These are phyloP conservation scores for Ramichloridium luteum DNA, from an alignment of 2,329 filamentous ascomycete genomes.

Conservation along the genomic window DNA sequence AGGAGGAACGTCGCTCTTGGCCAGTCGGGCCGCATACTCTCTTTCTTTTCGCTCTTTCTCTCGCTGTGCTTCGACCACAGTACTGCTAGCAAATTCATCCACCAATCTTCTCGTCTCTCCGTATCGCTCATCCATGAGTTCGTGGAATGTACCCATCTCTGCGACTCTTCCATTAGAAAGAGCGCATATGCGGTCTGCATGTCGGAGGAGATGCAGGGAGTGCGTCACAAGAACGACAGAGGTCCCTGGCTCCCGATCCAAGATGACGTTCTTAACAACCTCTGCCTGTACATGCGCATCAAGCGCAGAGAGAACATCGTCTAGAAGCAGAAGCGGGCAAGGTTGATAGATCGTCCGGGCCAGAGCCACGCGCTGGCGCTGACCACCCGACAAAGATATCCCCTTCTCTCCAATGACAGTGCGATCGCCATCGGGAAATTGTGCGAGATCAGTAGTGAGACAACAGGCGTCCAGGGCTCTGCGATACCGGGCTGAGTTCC, in stretches of 20 bases:
- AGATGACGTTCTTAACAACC: conserved; percentile 24
- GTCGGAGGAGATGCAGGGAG: conserved; percentile 4
- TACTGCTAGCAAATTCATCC: conserved; percentile 3
- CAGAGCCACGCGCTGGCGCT: conserved; percentile 84
- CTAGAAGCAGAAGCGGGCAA: conserved; percentile 25
- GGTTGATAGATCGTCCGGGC: conserved; percentile 52
- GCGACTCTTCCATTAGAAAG: not conserved
- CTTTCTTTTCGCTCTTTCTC: conserved; percentile 1
- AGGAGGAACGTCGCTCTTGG: no score
- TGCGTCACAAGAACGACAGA: conserved; percentile 5
- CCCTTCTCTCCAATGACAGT: conserved; percentile 87
- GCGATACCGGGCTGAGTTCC: conserved; percentile 59
- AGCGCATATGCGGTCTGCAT: conserved; percentile 3
- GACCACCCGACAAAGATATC: conserved; percentile 80
- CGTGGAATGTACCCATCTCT: not conserved
- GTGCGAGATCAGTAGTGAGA: conserved; percentile 60
- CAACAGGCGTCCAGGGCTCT: conserved; percentile 38
- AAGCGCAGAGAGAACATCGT: conserved; percentile 8
- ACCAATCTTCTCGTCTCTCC: conserved; percentile 4
- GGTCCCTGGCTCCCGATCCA: not conserved
- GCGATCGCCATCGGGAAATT: conserved; percentile 67
- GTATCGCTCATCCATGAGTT: not conserved
- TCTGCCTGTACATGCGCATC: conserved; percentile 41
- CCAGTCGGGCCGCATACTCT: no score
- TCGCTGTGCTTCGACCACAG: conserved; percentile 1